A percentile compares a stretch with the other conserved stretches of the same genome.
These are phyloP conservation scores for Pythium rishiriense DNA, from an alignment of 352 stramenopile species.

Conservation along the genomic window DNA sequence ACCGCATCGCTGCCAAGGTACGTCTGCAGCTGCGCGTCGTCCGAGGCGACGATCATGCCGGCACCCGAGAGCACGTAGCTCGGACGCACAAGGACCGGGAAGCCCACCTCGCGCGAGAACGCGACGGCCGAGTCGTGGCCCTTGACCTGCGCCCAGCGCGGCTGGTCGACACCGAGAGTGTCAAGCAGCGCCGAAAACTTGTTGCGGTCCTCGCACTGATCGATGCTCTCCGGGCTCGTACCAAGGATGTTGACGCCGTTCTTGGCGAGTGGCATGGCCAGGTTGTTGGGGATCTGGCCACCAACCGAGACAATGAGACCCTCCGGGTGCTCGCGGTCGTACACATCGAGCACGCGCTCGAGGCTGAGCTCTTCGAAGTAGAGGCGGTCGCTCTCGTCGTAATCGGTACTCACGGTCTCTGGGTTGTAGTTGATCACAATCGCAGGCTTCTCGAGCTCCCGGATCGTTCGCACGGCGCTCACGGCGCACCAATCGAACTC, in stretches of 20 bases:
- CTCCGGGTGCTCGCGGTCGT: conserved; percentile 92
- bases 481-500: conserved; percentile 99
- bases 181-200: conserved; percentile 98
- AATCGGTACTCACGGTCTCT: conserved; percentile 99
- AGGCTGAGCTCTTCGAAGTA: conserved; percentile 99
- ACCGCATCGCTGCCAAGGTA: conserved; percentile 60
- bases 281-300: conserved; percentile 99
- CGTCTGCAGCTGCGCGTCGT: conserved; percentile 42
- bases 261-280: conserved; percentile 92
- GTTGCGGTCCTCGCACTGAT: conserved; percentile 96
- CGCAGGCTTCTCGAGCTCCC: conserved; percentile 91
- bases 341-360: conserved; percentile 98
- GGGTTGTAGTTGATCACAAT: conserved; percentile 99
- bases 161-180: conserved; percentile 95
- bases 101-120: conserved; percentile 92
- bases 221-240: conserved; percentile 94
- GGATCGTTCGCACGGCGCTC: conserved; percentile 92
- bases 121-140: conserved; percentile 80
- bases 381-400: conserved; percentile 98
- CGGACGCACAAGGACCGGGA: conserved; percentile 94
- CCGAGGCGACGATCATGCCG: conserved; percentile 95
- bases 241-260: conserved; percentile 95
- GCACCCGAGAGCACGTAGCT: conserved; percentile 97
- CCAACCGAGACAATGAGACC: conserved; percentile 98
- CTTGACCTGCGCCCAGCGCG: conserved; percentile 91